A percentile compares a stretch with the other conserved stretches of the same genome.
Conservation (phyloP, 768 basidiomycete genomes). For the Boletus edulis region DNA sequence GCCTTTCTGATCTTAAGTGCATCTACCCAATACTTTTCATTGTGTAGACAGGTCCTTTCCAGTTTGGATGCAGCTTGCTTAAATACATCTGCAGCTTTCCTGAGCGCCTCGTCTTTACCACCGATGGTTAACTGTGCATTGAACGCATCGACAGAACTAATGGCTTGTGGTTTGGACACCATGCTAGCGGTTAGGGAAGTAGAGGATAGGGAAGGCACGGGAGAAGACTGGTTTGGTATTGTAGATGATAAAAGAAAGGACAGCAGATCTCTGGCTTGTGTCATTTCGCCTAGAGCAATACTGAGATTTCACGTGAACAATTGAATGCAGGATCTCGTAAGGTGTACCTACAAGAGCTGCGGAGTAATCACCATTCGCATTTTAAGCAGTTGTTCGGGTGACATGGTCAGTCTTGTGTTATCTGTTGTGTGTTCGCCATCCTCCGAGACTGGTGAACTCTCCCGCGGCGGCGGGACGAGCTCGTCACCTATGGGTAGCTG, state of each 20-base stretch:
- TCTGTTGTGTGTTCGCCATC: conserved; percentile 31
- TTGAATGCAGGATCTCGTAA: not conserved
- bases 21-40: conserved; percentile 80
- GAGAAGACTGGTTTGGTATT: conserved; percentile 32
- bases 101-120: conserved; percentile 75
- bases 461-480: conserved; percentile 26
- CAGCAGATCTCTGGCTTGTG: conserved; percentile 70
- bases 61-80: conserved; percentile 67
- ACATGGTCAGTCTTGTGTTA: conserved; percentile 49
- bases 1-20: conserved; percentile 71
- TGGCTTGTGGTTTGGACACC: conserved; percentile 64
- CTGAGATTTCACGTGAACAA: conserved; percentile 37
- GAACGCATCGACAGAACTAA: conserved; percentile 66
- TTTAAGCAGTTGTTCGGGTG: conserved; percentile 66
- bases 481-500: conserved; percentile 19
- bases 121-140: conserved; percentile 71
- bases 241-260: conserved; percentile 50
- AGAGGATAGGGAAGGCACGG: conserved; percentile 28
- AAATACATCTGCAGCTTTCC: conserved; percentile 71
- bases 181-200: conserved; percentile 56
- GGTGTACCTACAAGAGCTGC: conserved; percentile 63
- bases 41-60: conserved; percentile 56
- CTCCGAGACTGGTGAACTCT: conserved; percentile 25
- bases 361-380: conserved; percentile 73
- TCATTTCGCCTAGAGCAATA: conserved; percentile 77